Evolutionary conservation across 1,284 basidiomycete genomes (phyloP), one percentile per base, ranked within the genome.

Genomic region (Rhodotorula sp.): DNA sequence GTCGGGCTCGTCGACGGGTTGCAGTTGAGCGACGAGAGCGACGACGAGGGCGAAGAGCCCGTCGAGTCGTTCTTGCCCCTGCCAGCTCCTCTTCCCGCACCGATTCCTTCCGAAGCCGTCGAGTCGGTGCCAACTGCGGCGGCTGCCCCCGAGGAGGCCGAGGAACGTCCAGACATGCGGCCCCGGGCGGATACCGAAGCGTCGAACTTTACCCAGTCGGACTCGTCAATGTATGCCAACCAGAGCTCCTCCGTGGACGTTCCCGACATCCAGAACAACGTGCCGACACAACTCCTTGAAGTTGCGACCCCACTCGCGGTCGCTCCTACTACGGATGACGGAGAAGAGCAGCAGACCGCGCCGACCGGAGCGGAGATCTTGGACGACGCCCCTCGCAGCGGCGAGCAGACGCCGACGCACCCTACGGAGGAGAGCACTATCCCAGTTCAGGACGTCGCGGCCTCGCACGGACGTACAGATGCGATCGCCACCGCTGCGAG

Each of bases 1-100:
- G 58, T 65, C 18, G 74, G 72, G 0, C 52, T 71, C 6, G 64
- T 75, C 63, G 76, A 77, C 48, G 71, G 68, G 10, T 23, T 77
- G 23, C 68, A 76, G 66, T 59, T 77, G 38, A 77, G 76, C 52
- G 76, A 77, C n/a, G 76, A 77, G 70, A 75, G 73, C 57, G 74
- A 71, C 28, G 67, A 66, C 7, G 74, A 76, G 19, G 70, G 66
- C 8, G 67, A 69, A 1, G 54, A 64, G 43, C 19, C 43, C 19
- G 89, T 55, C 54, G 28, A 55, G 18, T 55, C 54, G 14, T 55
- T 55, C 54, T 26, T 55, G n/a, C 54, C 54, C 15, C 54, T 55
- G 15, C 54, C 54, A 12, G 54, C 54, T 16, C 54, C 54, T 12
- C 26, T 55, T 28, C 54, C 54, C 12, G 28, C n/a, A 16, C 15